These are phyloP conservation scores for Termitomyces sp. DNA, from an alignment of 768 basidiomycete species.

Conservation along the genomic window DNA sequence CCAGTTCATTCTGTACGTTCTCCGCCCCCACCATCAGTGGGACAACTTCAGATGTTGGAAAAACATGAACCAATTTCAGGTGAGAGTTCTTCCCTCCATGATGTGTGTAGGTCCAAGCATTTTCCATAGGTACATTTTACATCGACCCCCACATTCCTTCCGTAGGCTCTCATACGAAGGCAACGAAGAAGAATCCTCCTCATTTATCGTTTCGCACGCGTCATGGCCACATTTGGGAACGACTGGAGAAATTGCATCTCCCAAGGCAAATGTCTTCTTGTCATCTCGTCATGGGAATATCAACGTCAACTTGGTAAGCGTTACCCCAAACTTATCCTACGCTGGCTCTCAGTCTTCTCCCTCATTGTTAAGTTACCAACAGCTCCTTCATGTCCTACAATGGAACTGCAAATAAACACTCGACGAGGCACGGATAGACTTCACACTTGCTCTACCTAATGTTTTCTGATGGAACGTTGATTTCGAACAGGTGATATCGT, in stretches of 20 bases:
- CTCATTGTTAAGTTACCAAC: conserved; percentile 23
- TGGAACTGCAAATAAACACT: conserved; percentile 30
- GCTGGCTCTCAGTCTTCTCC: neutral
- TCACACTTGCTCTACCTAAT: too few relatives aligned
- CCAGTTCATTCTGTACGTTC: neutral
- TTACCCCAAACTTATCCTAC: neutral
- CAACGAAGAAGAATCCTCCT: conserved; percentile 22
- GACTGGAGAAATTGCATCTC: conserved; percentile 22
- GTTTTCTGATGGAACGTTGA: neutral
- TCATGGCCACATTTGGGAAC: conserved; percentile 31
- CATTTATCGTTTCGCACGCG: conserved; percentile 39
- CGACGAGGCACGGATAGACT: conserved; percentile 22
- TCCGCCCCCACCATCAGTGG: conserved; percentile 1
- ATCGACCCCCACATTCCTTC: conserved; percentile 31
- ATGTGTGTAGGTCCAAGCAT: neutral
- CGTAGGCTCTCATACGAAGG: conserved; percentile 16
- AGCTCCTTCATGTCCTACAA: conserved; percentile 24
- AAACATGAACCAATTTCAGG: conserved; percentile 7
- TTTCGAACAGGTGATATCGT: conserved; percentile 18
- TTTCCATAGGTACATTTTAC: conserved; percentile 31
- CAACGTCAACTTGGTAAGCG: conserved; percentile 31
- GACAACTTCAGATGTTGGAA: conserved; percentile 11
- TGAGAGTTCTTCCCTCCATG: neutral
- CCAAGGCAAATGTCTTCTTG: conserved; percentile 32
- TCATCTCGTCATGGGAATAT: conserved; percentile 31